A percentile compares a stretch with the other conserved stretches of the same genome.
phyloP scores from a whole-genome alignment of 2,329 filamentous ascomycete genomes.

The Penicillium paneum region DNA sequence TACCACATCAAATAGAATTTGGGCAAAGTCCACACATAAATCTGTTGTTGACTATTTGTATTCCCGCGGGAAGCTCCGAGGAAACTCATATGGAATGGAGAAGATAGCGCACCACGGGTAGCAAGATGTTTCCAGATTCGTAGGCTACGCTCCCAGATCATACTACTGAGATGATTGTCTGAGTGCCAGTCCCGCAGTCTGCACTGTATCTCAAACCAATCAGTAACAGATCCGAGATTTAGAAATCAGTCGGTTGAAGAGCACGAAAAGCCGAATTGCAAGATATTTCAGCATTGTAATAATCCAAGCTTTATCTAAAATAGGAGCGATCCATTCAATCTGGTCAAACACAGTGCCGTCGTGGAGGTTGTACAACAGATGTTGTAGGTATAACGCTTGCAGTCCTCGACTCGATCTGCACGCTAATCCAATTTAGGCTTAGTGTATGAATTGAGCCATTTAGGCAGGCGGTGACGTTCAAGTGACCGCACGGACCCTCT shows the following conservation, averaged over 20 bases:
- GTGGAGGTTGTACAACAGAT: too few species aligned
- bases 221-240: background rate
- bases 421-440: background rate
- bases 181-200: background rate
- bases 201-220: background rate
- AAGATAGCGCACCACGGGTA: too few species aligned
- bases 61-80: background rate
- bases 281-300: too few species aligned
- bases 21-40: background rate
- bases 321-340: background rate
- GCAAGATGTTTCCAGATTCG: background rate
- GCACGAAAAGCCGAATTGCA: background rate
- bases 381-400: too few species aligned
- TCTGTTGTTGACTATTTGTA: background rate
- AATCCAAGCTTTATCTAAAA: background rate
- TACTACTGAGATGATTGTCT: background rate
- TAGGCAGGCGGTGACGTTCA: background rate
- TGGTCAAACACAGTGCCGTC: too few species aligned
- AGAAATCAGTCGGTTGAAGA: background rate
- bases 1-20: background rate
- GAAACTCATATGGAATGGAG: background rate
- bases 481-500: background rate
- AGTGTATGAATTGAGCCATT: background rate
- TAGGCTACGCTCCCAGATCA: background rate
- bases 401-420: background rate